Conservation (phyloP, 768 basidiomycete genomes). For the Exidia glandulosa region DNA sequence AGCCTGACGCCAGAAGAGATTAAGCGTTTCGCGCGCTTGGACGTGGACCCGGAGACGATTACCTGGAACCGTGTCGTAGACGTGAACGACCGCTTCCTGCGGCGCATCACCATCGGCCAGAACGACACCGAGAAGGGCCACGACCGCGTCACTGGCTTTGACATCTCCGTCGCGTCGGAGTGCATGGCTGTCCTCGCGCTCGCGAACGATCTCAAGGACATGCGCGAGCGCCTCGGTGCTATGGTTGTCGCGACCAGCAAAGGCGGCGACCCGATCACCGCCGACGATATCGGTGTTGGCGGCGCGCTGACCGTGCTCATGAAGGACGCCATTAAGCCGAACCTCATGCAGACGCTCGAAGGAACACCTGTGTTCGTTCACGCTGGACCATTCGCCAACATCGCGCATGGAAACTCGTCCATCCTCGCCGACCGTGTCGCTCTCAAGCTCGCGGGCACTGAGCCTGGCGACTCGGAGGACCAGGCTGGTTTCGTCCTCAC, state of each 20-base stretch:
- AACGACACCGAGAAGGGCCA: conserved; percentile 82
- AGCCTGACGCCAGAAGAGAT: conserved; percentile 90
- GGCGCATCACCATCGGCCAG: conserved; percentile 88
- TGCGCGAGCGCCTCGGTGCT: conserved; percentile 82
- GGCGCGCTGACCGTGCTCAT: conserved; percentile 93
- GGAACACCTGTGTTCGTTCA: conserved; percentile 99
- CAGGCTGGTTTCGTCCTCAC: conserved; percentile 92
- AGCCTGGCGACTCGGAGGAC: conserved; percentile 73
- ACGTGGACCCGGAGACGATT: conserved; percentile 82
- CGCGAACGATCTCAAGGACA: conserved; percentile 78
- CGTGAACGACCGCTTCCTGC: conserved; percentile 93
- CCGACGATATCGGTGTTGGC: conserved; percentile 91
- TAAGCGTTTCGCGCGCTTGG: conserved; percentile 79
- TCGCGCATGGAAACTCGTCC: conserved; percentile 96
- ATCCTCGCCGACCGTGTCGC: conserved; percentile 97
- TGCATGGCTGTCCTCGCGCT: conserved; percentile 96
- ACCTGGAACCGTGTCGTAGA: conserved; percentile 98
- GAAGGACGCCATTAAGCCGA: conserved; percentile 99
- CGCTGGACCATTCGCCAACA: conserved; percentile 98
- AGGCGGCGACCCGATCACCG: conserved; percentile 83
- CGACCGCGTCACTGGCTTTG: conserved; percentile 83
- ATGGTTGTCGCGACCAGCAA: conserved; percentile 97
- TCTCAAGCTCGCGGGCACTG: conserved; percentile 91
- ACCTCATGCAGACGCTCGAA: conserved; percentile 97
- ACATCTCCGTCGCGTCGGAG: conserved; percentile 95